Base-by-base conservation (phyloP, 257 asterid genomes). In the Nicotiana undulata region DNA sequence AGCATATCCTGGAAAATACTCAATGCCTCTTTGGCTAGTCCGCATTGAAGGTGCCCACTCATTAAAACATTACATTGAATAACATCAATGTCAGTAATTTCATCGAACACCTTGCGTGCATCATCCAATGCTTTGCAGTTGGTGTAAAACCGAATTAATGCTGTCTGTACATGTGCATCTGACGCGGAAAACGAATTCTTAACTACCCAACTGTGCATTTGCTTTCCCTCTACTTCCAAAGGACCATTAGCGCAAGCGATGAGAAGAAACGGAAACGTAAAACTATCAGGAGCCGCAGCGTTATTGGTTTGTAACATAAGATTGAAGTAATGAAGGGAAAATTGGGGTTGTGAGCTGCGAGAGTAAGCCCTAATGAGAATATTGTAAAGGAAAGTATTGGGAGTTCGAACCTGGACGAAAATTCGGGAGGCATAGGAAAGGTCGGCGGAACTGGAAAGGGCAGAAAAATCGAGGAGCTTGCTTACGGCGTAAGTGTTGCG, bases 31-130 rank as follows among this genome's bases (percentile, higher is more conserved):
- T 66, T 68, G 80, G 87, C 88, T 77, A 67, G 26, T 20, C 93
- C 91, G 34, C 81, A 31, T 76, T 86, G 89, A 4, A 91, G 87
- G 49, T 87, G 90, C 49, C 97, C 97, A 81, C 87, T 86, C n/a
- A 93, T 90, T 84, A 95, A 85, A 58, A 93, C 91, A 82, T 92
- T 95, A 91, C 97, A 91, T 44, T 95, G 89, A 37, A 93, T 91
- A 85, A 87, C 83, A 85, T 89, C 91, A 72, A 78, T 81, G 6
- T 60, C 82, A 77, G 85, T 83, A 76, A 89, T 88, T 29, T 77
- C 87, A 76, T 85, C 93, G 34, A 93, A 94, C 58, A 94, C 79
- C 80, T 84, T 77, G n/a, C 87, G 79, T 5, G 98, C 96, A 79
- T 83, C 83, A 18, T 58, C 89, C 61, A 89, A 81, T 70, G 20